phyloP scores from a whole-genome alignment of 495 filamentous ascomycete genomes.

The Aspergillus heteromorphus region DNA sequence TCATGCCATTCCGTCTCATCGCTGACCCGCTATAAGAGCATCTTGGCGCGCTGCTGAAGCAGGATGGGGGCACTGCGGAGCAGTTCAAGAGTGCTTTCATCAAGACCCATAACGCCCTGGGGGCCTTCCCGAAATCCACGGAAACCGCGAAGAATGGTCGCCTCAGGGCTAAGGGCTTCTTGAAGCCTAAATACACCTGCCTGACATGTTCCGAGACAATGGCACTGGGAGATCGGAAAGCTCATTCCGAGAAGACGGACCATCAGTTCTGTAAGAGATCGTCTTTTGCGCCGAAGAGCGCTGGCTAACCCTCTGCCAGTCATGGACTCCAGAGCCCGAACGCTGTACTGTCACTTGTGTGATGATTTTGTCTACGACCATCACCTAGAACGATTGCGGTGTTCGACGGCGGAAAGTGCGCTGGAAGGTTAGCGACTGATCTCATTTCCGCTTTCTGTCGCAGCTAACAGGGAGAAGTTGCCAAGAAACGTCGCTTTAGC shows the following conservation, averaged over 20 bases:
- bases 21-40: slow-evolving; percentile 32
- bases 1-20: not conserved
- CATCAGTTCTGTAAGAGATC: slow-evolving; percentile 38
- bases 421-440: slow-evolving; percentile 16
- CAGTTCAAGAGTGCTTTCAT: slow-evolving; percentile 37
- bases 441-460: not conserved
- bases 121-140: slow-evolving; percentile 23
- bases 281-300: not conserved
- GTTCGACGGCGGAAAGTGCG: slow-evolving; percentile 23
- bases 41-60: slow-evolving; percentile 29
- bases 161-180: slow-evolving; percentile 20
- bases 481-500: slow-evolving; percentile 21
- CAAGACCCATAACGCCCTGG: slow-evolving; percentile 29
- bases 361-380: slow-evolving; percentile 85
- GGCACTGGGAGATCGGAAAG: slow-evolving; percentile 28
- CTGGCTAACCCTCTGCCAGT: slow-evolving; percentile 45
- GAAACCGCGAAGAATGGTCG: slow-evolving; percentile 21
- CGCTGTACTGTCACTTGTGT: slow-evolving; percentile 78
- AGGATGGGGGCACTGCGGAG: slow-evolving; percentile 26
- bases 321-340: slow-evolving; percentile 73
- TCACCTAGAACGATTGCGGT: slow-evolving; percentile 63
- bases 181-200: slow-evolving; percentile 42
- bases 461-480: slow-evolving; percentile 10
- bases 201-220: slow-evolving; percentile 35
- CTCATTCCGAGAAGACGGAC: slow-evolving; percentile 37